Percentiles rank a stretch among this genome's conserved stretches.
These are phyloP conservation scores for Solanum lycopersicoides DNA, from an alignment of 257 asterid species.

Conservation along the genomic window DNA sequence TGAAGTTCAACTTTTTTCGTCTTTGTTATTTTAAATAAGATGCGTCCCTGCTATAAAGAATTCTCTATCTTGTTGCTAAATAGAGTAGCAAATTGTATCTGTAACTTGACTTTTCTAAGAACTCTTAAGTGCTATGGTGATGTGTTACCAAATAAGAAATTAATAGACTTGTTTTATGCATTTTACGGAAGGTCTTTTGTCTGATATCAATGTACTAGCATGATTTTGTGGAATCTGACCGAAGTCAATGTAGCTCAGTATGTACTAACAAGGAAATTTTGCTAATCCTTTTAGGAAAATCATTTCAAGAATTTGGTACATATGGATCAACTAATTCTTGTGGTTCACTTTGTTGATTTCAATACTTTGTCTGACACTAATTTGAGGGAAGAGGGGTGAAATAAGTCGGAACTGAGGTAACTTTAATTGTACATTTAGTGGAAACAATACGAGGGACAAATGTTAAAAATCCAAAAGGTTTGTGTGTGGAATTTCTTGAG, in stretches of 20 bases:
- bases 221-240: neutral
- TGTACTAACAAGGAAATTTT: neutral
- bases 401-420: neutral
- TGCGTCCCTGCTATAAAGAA: neutral
- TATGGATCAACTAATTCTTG: neutral
- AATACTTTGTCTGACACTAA: neutral
- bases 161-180: neutral
- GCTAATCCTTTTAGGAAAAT: neutral
- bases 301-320: neutral
- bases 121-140: neutral
- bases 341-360: neutral
- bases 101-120: neutral
- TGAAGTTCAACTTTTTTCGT: neutral
- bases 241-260: neutral
- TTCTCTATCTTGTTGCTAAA: neutral
- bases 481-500: neutral
- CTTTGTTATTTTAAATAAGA: neutral
- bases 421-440: neutral
- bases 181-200: neutral
- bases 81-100: neutral
- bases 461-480: neutral
- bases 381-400: neutral
- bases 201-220: neutral
- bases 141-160: neutral
- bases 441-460: neutral